Evolutionary conservation across 116 monocot genomes (phyloP).

Genomic region (Posidonia oceanica): DNA sequence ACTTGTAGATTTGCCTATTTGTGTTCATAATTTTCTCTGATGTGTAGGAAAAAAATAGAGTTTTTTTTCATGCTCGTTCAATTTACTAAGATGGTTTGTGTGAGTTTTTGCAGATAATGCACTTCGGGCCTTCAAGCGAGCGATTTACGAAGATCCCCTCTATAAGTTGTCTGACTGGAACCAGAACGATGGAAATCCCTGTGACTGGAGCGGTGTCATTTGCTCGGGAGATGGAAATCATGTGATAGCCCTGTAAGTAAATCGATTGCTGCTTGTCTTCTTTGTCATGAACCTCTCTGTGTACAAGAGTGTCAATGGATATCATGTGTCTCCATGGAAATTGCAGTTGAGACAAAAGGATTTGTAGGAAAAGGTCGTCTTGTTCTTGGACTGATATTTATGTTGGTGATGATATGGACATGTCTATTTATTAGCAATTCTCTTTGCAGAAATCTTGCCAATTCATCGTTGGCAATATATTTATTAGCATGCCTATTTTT

Average conservation of each 20-base stretch:
- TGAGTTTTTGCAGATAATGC: slow-evolving; percentile 37
- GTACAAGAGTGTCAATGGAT: too few relatives aligned
- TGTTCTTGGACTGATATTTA: neutral
- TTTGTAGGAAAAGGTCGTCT: too few relatives aligned
- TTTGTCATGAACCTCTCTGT: neutral
- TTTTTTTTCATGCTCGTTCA: too few relatives aligned
- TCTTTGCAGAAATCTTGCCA: slow-evolving; percentile 54
- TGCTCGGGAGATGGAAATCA: slow-evolving; percentile 39
- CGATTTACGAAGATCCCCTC: slow-evolving; percentile 65
- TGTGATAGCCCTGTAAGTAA: slow-evolving; percentile 59
- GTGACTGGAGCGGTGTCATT: slow-evolving; percentile 61
- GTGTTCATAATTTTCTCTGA: too few relatives aligned
- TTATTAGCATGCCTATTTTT: neutral
- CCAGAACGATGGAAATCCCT: slow-evolving; percentile 31
- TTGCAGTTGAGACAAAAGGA: too few relatives aligned
- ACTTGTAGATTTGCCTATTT: too few relatives aligned
- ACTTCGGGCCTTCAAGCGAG: slow-evolving; percentile 56
- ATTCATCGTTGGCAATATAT: slow-evolving; percentile 54
- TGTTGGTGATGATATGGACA: neutral
- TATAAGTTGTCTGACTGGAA: slow-evolving; percentile 62
- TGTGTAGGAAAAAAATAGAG: too few relatives aligned
- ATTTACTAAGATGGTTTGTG: neutral
- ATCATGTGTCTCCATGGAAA: too few relatives aligned
- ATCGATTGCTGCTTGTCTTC: neutral
- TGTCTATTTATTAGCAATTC: neutral